Evolutionary conservation across 1,284 basidiomycete species (phyloP), one percentile per base, ranked within the genome.

Genomic region (Trichosporon asahii): DNA sequence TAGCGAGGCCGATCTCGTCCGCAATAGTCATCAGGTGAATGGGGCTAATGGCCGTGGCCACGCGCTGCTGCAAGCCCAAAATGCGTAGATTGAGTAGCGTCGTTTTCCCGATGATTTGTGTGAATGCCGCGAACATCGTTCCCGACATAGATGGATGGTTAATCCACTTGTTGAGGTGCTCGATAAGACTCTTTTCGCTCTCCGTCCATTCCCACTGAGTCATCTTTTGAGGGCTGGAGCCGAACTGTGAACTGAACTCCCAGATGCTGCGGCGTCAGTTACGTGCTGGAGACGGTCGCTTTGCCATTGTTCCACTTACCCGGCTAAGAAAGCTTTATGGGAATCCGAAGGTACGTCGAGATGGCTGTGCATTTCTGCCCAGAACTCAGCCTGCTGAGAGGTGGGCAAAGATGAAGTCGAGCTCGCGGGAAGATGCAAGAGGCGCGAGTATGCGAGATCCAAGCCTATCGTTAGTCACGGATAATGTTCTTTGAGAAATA

Each of bases 281-380:
- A 18, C 1, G 3, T 14, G 0, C 12, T 3, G 6, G 5, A 21
- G 14, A 33, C 23, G 4, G n/a, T n/a, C n/a, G n/a, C n/a, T n/a
- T n/a, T n/a, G n/a, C n/a, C n/a, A n/a, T n/a, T n/a, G n/a, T n/a
- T 11, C 15, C 9, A 68, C 71, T 25, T 18, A 73, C 72, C 66
- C 61, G 6, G 69, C 44, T 5, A 69, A 35, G 44, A 69, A 69
- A 7, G 65, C 68, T 25, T 65, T 61, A 46, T 66, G 65, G 21
- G 60, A 66, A 23, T 73, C 72, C 14, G 68, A 53, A 0, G 68
- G 49, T 12, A 70, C 27, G 25, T 68, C 46, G 21, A 70, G 40
- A 57, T 71, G 64, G 1, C 64, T 23, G 55, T 71, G 64, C 21
- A 60, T 21, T 3, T 71, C 72, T 0, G 64, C 70, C 72, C 72